Evolutionary conservation across 2,329 filamentous ascomycete genomes (phyloP), one percentile per base, ranked within the genome.

Genomic region (Talaromyces sp.): DNA sequence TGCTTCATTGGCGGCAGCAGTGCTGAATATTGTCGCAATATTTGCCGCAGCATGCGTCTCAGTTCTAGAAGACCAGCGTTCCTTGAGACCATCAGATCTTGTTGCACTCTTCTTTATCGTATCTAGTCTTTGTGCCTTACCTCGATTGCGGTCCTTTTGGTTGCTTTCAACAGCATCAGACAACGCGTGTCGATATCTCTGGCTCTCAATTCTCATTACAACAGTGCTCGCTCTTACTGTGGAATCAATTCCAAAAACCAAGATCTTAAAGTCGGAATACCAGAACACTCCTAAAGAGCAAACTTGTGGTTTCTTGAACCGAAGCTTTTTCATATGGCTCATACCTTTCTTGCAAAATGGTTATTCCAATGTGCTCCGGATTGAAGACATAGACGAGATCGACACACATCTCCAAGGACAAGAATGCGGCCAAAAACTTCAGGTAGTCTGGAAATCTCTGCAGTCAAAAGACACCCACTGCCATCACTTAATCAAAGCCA

Each of bases 301-400:
- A 27, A 82, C 80, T 16, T 81, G 79, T 65, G 78, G 82, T 8
- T 69, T 82, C 27, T 78, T 80, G 69, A 80, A 72, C 54, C 72
- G 75, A 16, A 74, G 73, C 2, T 69, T 81, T 24, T 84, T 84
- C 67, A 80, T 76, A 72, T 85, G 83, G 82, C 72, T 83, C 39
- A 80, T 79, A 45, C 74, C 76, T 2, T 69, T 85, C 3, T 78
- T 86, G 22, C 74, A 75, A 16, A 73, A 73, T n/a, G 82, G 83
- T 0, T 83, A 78, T 72, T 75, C 73, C 2, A 78, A 76, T 4
- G 68, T 75, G 3, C 64, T 83, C 37, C 67, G 68, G 0, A 69
- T 81, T 0, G 75, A 80, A 3, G 80, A 83, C 59, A 72, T 83
- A 3, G 77, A 74, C 65, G 67, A 72, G 1, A 70, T 84, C 39